Evolutionary conservation across 345 rosid genomes (phyloP), one percentile per base, ranked within the genome.

Genomic region (Cardamine resedifolia): DNA sequence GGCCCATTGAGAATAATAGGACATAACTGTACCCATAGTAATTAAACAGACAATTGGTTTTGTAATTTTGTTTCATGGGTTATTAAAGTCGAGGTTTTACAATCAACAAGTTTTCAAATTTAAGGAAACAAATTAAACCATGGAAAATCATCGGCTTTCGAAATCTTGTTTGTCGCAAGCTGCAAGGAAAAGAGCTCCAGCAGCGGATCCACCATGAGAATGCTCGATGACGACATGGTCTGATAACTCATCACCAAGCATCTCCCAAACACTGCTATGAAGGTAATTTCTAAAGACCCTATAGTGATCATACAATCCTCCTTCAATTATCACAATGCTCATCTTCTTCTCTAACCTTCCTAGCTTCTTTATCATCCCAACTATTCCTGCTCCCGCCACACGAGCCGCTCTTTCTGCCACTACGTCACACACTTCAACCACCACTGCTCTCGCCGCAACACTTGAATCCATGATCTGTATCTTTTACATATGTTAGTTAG

Each of bases 371-470:
- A 86, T 66, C 10, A 88, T 85, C 28, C 85, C 88, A n/a, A 90
- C 86, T 36, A 85, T 79, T 19, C 84, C 90, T 5, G 91, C 88
- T 21, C 86, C 90, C 0, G 83, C 88, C 2, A 90, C 74, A 14
- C 90, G 84, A 1, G 96, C 96, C 0, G 84, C 91, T 7, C 91
- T 78, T 66, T 88, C 88, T 14, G 85, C 81, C 0, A 88, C 90
- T 26, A 86, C 66, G 73, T 85, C 88, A 12, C 91, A 88, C 24
- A 88, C 85, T 70, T 88, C 90, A 1, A 74, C 88, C 23, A 83
- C 90, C 0, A 79, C 72, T 79, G 85, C 87, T 48, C 89, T 84
- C 9, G 59, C 83, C 75, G 26, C 78, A 58, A 67, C 58, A 23
- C 79, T 80, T 3, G 89, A 73, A 44, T 73, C 71, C n/a, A 74